Evolutionary conservation across 2,329 filamentous ascomycete species (phyloP), one percentile per base, ranked within the genome.

Genomic region (Diplodia intermedia): DNA sequence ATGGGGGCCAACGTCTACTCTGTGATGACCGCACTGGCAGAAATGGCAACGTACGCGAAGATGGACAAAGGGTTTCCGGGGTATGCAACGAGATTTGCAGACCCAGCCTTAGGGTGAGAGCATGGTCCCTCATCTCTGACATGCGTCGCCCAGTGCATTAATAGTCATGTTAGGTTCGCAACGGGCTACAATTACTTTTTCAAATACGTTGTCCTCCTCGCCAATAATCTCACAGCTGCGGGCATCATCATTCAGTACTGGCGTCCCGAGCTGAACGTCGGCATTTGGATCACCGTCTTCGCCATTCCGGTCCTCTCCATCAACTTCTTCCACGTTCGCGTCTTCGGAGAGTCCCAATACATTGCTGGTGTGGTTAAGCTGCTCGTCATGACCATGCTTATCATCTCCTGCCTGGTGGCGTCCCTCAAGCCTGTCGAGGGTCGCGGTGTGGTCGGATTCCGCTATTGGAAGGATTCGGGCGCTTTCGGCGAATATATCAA

Each of bases 151-250:
- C 43, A 67, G 18, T 15, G n/a, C 4, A 49, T 29, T 62, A 15
- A 23, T 15, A 3, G 14, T 8, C 7, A 29, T 29, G 11, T n/a
- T 14, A 65, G 61, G 7, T 93, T 93, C 73, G 85, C 90, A 23
- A 90, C 93, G 85, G 91, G 91, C 23, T 94, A 91, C 91, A 89
- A 92, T 69, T 94, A 94, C 79, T 93, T 90, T 89, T 93, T 93
- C 75, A 66, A 66, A 40, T 66, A 66, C 53, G 54, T 89, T 86
- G 47, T 94, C 89, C 90, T 85, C 88, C 87, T 90, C 68, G 92
- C 90, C 0, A 91, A 87, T 11, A 90, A 94, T 75, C 82, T 93
- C 43, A 90, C 88, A 0, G 89, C 90, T 0, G 88, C 90, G 1
- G 90, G 90, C 6, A 81, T 93, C 56, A 90, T 93, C 68, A 91